phyloP scores from a whole-genome alignment of 768 basidiomycete species.

The Xerocomus spinulosus region DNA sequence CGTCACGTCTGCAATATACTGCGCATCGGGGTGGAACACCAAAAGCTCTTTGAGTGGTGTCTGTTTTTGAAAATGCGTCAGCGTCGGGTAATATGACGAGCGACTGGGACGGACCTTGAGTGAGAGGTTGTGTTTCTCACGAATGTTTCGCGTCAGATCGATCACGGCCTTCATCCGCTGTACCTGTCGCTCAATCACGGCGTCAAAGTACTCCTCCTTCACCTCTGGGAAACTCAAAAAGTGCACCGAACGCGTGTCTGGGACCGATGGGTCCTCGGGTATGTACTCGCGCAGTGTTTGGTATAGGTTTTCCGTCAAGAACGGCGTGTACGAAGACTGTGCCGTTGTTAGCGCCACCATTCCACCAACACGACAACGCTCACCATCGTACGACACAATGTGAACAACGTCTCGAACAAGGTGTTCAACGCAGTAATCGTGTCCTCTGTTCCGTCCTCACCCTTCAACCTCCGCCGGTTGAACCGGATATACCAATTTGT shows the following conservation, averaged over 20 bases:
- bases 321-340: constrained; percentile 97
- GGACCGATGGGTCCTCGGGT: constrained; percentile 62
- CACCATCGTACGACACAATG: constrained; percentile 93
- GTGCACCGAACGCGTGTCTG: constrained; percentile 89
- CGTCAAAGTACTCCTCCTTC: constrained; percentile 93
- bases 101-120: constrained; percentile 73
- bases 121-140: constrained; percentile 81
- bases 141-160: constrained; percentile 82
- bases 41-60: constrained; percentile 89
- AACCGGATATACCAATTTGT: constrained; percentile 99
- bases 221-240: constrained; percentile 92
- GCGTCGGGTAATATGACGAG: too few relatives aligned
- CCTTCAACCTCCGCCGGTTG: constrained; percentile 93
- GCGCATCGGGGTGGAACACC: constrained; percentile 84
- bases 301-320: constrained; percentile 95
- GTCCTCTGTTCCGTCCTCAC: constrained; percentile 87
- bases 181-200: constrained; percentile 89
- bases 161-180: constrained; percentile 94
- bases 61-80: constrained; percentile 35
- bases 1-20: constrained; percentile 82
- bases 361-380: constrained; percentile 18
- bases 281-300: constrained; percentile 86
- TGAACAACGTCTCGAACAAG: constrained; percentile 91
- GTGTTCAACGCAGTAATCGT: constrained; percentile 88
- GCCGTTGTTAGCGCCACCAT: neutral